Percentiles rank a stretch among this genome's conserved stretches.
Conservation (phyloP, 2,329 filamentous ascomycete genomes). For the Periconia macrospinosa region DNA sequence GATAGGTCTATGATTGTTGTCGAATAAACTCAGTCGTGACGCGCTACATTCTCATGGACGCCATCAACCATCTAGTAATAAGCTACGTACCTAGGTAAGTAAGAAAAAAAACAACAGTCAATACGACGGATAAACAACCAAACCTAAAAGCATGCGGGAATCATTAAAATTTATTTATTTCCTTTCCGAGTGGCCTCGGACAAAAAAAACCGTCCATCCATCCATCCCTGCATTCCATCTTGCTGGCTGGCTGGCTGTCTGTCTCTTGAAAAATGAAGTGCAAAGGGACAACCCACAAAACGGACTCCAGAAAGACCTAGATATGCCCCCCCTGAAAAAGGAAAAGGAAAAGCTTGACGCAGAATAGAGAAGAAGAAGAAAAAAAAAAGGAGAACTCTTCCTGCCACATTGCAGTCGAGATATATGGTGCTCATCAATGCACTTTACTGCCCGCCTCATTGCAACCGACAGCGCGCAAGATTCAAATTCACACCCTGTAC, state of each 20-base stretch:
- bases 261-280: no score
- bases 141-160: background rate
- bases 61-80: no score
- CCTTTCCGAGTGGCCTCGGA: background rate
- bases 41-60: no score
- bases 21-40: no score
- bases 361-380: conserved; percentile 6
- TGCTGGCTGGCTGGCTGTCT: no score
- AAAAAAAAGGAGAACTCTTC: background rate
- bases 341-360: background rate
- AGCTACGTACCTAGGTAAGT: no score
- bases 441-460: background rate
- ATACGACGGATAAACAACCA: no score
- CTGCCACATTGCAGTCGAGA: conserved; percentile 3
- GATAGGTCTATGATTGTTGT: no score
- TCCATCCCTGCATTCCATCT: no score
- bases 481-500: conserved; percentile 1
- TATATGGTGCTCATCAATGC: background rate
- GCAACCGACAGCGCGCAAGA: conserved; percentile 5
- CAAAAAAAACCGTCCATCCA: no score
- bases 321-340: background rate
- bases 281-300: background rate
- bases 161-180: background rate
- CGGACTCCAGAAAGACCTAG: background rate
- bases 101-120: no score